Percentiles rank a stretch among this genome's conserved stretches.
These are phyloP conservation scores for Debaryomyces prosopidis DNA, from an alignment of 805 yeast genomes.

Conservation along the genomic window DNA sequence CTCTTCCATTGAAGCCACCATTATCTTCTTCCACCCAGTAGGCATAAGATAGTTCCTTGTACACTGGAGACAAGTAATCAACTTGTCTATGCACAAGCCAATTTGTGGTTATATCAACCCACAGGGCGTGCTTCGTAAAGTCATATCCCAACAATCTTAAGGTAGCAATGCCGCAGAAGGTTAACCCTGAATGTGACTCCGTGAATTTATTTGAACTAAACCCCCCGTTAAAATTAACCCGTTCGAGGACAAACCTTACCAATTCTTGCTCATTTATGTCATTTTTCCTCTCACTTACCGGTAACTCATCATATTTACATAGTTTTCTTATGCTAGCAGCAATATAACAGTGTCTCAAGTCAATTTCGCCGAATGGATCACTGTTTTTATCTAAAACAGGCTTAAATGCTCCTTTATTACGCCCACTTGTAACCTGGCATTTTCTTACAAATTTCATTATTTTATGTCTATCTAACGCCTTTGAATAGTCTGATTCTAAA, in stretches of 20 bases:
- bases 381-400: conserved; percentile 26
- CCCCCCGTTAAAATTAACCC: conserved; percentile 64
- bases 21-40: conserved; percentile 44
- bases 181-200: conserved; percentile 86
- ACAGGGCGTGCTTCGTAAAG: conserved; percentile 11
- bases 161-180: conserved; percentile 78
- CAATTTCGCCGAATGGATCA: conserved; percentile 60
- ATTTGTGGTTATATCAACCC: conserved; percentile 38
- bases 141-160: conserved; percentile 41
- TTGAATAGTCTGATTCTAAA: conserved; percentile 45
- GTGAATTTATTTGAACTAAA: conserved; percentile 49
- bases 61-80: conserved; percentile 26
- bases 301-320: conserved; percentile 38
- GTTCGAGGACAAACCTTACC: conserved; percentile 28
- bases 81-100: conserved; percentile 73
- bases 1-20: conserved; percentile 87
- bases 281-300: conserved; percentile 14
- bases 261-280: conserved; percentile 48
- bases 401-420: conserved; percentile 31
- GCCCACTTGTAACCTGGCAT: conserved; percentile 53
- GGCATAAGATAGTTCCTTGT: conserved; percentile 22
- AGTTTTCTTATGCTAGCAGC: conserved; percentile 65
- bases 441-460: conserved; percentile 54
- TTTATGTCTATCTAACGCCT: conserved; percentile 38
- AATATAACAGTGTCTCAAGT: conserved; percentile 71